Base-by-base conservation (phyloP, 441 rosid genomes). In the Macaranga tanarius region DNA sequence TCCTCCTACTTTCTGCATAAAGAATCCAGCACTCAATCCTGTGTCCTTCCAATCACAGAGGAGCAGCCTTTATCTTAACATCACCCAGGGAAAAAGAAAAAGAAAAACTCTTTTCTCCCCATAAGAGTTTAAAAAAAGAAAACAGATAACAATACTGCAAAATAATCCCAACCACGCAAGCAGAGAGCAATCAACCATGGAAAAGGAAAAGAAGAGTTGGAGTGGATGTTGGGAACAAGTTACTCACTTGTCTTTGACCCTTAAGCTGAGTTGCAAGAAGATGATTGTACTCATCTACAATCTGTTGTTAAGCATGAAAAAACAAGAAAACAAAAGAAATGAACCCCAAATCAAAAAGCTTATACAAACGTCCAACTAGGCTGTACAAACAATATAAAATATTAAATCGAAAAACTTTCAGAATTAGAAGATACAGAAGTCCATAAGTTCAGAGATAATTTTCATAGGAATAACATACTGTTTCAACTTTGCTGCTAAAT, bases 261-360 rank as follows among this genome's bases (percentile, higher is more conserved):
- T 85, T 89, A 75, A 91, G 75, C 81, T 95, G 93, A 71, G 90
- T 88, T 56, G 98, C 93, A 76, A 93, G 92, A 80, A 95, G 96
- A 77, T 73, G 90, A 74, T 88, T 92, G 81, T 92, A 95, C 84
- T 92, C 98, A 44, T 88, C 87, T 7, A 88, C 93, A 78, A 87
- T 91, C 98, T 91, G 90, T 75, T 38, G 59, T 51, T 65, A 60
- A 80, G 62, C 25, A 77, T 6, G 31, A n/a, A 45, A 25, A 65
- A 76, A 22, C 45, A 10, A 55, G 72, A 70, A 70, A 26, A 75
- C 57, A 62, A 25, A 38, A 42, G 48, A 42, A 20, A 28, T 16
- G 42, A 57, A 26, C 52, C 19, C 19, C 23, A 7, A 20, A 67
- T 34, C 11, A 10, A 50, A 23, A 60, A 62, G 67, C 54, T 72